Percentiles rank a stretch among this genome's conserved stretches.
Conservation (phyloP, 768 basidiomycete species). For the Phlebiopsis flavidoalba region DNA sequence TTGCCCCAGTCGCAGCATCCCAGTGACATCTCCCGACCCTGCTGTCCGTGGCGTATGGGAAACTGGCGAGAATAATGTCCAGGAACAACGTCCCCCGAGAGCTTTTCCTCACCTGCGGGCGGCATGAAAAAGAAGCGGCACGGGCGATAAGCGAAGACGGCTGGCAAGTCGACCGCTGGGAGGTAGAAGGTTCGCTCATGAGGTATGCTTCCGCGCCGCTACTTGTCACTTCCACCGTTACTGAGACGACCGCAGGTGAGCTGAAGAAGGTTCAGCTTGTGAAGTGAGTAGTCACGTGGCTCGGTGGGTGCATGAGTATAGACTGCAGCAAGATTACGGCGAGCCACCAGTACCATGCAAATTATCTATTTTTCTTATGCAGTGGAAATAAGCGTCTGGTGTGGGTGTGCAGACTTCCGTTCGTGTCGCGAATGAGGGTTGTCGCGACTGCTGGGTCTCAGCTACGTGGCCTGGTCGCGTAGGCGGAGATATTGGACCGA, state of each 20-base stretch:
- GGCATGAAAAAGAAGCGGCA: constrained; percentile 88
- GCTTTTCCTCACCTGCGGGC: constrained; percentile 36
- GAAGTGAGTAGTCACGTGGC: constrained; percentile 70
- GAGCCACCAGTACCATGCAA: too few relatives aligned
- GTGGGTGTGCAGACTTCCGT: not conserved
- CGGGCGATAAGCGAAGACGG: constrained; percentile 71
- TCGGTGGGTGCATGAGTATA: constrained; percentile 12
- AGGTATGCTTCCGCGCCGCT: constrained; percentile 42
- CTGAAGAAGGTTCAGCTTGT: constrained; percentile 79
- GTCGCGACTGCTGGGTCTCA: not conserved
- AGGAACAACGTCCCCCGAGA: constrained; percentile 53
- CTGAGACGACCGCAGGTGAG: constrained; percentile 53
- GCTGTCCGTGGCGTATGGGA: constrained; percentile 43
- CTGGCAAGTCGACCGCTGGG: constrained; percentile 74
- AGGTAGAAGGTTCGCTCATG: constrained; percentile 73
- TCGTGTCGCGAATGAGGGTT: not conserved
- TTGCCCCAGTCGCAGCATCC: constrained; percentile 53
- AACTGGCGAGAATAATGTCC: constrained; percentile 44
- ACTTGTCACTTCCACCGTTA: constrained; percentile 10
- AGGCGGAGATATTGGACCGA: not conserved
- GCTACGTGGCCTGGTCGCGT: not conserved
- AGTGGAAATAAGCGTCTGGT: not conserved
- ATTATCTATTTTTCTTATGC: not conserved
- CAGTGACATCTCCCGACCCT: constrained; percentile 32
- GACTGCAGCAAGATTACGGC: not conserved